Conservation (phyloP, 192 early-diverging fungal genomes). For the Diversispora epigaea region DNA sequence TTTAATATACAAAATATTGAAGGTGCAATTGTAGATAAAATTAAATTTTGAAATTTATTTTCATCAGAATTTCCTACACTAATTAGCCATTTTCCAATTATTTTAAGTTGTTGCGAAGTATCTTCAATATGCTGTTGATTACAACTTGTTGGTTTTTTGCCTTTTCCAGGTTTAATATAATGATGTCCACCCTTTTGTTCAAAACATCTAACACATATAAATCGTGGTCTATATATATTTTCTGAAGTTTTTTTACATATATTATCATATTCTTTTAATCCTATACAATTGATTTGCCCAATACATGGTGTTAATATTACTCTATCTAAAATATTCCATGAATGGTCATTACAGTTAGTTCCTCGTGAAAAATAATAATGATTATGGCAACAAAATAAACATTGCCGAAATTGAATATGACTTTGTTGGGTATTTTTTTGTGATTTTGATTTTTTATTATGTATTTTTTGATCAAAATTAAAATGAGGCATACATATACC, state of each 20-base stretch:
- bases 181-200: neutral
- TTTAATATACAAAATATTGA: neutral
- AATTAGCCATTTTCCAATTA: neutral
- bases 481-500: neutral
- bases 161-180: slow-evolving; percentile 1
- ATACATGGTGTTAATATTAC: neutral
- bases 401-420: neutral
- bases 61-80: neutral
- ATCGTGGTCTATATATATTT: neutral
- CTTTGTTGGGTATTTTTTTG: neutral
- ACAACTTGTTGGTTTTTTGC: neutral
- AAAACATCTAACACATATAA: neutral
- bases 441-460: neutral
- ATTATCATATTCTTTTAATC: slow-evolving; percentile 1
- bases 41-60: neutral
- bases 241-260: neutral
- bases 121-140: neutral
- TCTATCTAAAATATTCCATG: neutral
- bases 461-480: neutral
- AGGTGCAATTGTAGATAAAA: neutral
- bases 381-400: neutral
- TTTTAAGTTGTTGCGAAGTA: neutral
- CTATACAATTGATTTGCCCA: neutral
- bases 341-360: neutral
- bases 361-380: neutral